Evolutionary conservation across 2,329 filamentous ascomycete species (phyloP), one percentile per base, ranked within the genome.

Genomic region (Taxawa tesnikishii): DNA sequence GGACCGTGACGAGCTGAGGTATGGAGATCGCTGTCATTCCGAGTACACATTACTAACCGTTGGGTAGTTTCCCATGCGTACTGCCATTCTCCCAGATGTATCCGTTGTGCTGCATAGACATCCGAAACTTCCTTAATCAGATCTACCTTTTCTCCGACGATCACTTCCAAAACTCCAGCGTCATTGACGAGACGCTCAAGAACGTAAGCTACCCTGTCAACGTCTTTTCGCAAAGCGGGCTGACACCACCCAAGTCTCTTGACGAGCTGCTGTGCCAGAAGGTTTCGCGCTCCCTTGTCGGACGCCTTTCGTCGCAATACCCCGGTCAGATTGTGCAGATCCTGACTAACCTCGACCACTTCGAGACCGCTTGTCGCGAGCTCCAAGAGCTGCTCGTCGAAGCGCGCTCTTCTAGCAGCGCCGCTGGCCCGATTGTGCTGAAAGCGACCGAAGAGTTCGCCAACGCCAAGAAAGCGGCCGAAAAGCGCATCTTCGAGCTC

Each of bases 11-110:
- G 75, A 90, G 44, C 70, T 94, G 46, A 76, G 69, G 71, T 87
- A 67, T 42, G 72, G 63, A 34, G 19, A 15, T 10, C 26, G 29
- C 6, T 16, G 15, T 32, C 25, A 14, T 25, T 26, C 10, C 14
- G 23, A 13, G 26, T 37, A 13, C 40, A 8, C 25, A 23, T 51
- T 49, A 48, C 50, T 39, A 28, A 28, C 15, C n/a, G 7, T 25
- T 25, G 24, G 6, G 3, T 11, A 38, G 82, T 9, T 94, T 94
- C 53, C 92, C 90, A 4, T 92, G 81, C 45, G 83, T 94, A n/a
- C 65, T 98, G 2, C 92, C 90, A 1, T 98, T 98, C 55, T 94
- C 87, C 9, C 87, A 96, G 48, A 98, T 98, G 90, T 98, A 98
- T 52, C 88, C 90, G 1, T 68, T 96, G 18, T 94, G 90, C 59